Conservation (phyloP, 108 stramenopile species). For the Skeletonema costatum region DNA sequence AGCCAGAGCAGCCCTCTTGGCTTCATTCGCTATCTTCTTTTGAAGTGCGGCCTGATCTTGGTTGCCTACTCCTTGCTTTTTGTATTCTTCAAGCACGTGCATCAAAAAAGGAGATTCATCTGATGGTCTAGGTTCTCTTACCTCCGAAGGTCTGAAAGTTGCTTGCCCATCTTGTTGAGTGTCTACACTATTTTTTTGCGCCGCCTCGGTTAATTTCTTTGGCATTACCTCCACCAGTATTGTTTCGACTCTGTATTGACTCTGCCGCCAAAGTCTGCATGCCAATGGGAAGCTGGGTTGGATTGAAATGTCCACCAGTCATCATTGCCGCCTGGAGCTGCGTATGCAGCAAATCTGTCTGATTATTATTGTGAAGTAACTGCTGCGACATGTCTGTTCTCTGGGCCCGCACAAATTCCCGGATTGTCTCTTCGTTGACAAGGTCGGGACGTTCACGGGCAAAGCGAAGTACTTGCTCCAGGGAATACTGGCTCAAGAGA, state of each 20-base stretch:
- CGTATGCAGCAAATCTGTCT: background rate
- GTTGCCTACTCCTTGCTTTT: background rate
- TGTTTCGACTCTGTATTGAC: background rate
- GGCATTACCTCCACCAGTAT: background rate
- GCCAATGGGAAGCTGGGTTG: background rate
- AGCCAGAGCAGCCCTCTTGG: background rate
- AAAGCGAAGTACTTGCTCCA: conserved; percentile 1
- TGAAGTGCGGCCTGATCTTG: background rate
- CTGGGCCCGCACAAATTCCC: background rate
- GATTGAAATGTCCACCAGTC: conserved; percentile 5
- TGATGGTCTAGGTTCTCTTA: background rate
- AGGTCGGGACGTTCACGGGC: background rate
- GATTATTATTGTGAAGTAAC: background rate
- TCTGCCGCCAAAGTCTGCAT: background rate
- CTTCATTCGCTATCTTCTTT: background rate
- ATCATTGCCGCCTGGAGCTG: background rate
- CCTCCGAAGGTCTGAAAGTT: background rate
- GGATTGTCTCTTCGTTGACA: background rate
- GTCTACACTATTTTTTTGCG: background rate
- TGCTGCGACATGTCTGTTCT: background rate
- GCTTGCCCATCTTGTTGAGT: background rate
- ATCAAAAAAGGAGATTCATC: background rate
- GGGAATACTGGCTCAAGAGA: background rate
- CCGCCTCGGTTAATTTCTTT: background rate
- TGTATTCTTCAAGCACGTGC: background rate